Base-by-base conservation (phyloP, 2,329 filamentous ascomycete species). In the Fusarium sp. region DNA sequence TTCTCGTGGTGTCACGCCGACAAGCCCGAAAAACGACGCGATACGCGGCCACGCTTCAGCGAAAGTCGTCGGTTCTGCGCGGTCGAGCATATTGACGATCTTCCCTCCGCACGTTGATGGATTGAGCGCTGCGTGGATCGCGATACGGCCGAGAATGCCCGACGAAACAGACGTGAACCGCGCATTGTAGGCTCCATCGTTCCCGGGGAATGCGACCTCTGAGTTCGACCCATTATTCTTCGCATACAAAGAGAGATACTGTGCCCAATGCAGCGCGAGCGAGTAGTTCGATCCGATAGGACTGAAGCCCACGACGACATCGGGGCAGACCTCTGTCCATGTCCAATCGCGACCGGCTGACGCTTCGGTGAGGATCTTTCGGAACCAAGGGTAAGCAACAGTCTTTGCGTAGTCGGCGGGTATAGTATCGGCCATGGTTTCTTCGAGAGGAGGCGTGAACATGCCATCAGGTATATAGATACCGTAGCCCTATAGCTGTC, bases 281-380 rank as follows among this genome's bases (percentile, higher is more conserved):
- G 75, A 78, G 52, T 74, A 82, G 10, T 74, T 75, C 1, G 78
- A 81, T 6, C 80, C 80, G 25, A 80, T 79, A 5, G 80, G 81
- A 3, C 78, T 80, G 60, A 82, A 82, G 3, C 80, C 81, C 12
- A 82, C 73, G 20, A 82, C 76, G 1, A 69, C 76, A 52, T 82
- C 80, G 2, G 79, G 80, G 29, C 80, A 82, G 1, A 82, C 62
- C 60, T 82, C 80, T 22, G 74, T 74, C 79, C 80, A 82, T 0
- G 77, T 75, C 80, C 80, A 82, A 7, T 22, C 51, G 7, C 72
- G 74, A 4, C 71, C 73, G n/a, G 68, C 38, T n/a, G 75, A 75
- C 4, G 78, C 78, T 5, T 68, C 59, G 8, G 57, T 62, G n/a
- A 82, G 75, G 1, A 81, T 66, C 3, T 70, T 58, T 3, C 80